Base-by-base conservation (phyloP, 2,329 filamentous ascomycete genomes). In the Neofusicoccum cordaticola region DNA sequence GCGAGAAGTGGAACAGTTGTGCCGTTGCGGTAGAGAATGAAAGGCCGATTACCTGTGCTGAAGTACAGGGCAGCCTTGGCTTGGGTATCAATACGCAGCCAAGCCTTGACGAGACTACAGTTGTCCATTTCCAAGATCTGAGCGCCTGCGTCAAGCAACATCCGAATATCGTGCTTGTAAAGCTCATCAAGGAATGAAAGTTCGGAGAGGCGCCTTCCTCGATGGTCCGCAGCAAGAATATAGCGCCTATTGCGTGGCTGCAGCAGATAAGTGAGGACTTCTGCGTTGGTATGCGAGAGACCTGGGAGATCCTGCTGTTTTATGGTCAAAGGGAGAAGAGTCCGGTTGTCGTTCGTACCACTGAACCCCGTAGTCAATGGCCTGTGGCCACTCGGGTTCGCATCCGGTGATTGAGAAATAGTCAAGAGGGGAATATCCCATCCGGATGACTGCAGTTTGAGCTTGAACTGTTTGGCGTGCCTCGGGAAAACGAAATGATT, bases 331-430 rank as follows among this genome's bases (percentile, higher is more conserved):
- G 89, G 89, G 0, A 91, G 74, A 39, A 89, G 78, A 0, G 75
- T 77, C 42, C 83, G 80, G 19, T 84, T 86, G 70, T 92, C 89
- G 50, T 90, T 91, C 0, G 90, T 92, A 0, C 89, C 89, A 7
- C 86, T 89, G 71, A 93, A 92, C 0, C 89, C 89, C 0, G 88
- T 90, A 0, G 88, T 89, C 1, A 82, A 66, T 2, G 75, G 70
- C 15, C 63, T 65, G 1, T 42, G 34, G 19, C 7, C 9, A 2
- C 41, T n/a, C 27, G 17, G 2, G 13, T 17, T 35, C 19, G 7
- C 15, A 9, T 44, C n/a, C 8, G 8, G n/a, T 0, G 64, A 69
- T 7, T 35, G 42, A 1, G 19, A 3, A 31, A 27, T 9, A 1
- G 37, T 66, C 31, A 79, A 79, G 0, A 86, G 71, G 0, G 87